phyloP scores from a whole-genome alignment of 1,284 basidiomycete genomes.

The Puccinia coronata region DNA sequence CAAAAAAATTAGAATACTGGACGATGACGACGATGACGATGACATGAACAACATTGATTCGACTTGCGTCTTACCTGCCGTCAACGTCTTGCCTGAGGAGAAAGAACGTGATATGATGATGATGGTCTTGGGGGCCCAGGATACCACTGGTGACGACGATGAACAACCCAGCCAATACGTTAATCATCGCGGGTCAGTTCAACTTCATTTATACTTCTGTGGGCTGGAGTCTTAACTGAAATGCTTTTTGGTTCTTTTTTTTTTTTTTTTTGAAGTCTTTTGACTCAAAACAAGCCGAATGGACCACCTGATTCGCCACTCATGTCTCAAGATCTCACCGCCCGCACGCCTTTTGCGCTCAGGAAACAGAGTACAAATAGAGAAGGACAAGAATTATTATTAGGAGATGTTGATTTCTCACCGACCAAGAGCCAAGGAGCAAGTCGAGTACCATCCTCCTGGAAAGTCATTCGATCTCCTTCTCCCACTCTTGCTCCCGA shows the following conservation, averaged over 20 bases:
- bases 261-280: conserved; percentile 14
- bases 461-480: conserved; percentile 3
- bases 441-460: background rate
- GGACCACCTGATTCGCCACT: conserved; percentile 47
- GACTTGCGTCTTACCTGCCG: conserved; percentile 44
- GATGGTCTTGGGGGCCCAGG: conserved; percentile 45
- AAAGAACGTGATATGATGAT: conserved; percentile 48
- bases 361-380: conserved; percentile 12
- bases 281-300: conserved; percentile 48
- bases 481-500: background rate
- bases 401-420: background rate
- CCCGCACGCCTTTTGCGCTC: conserved; percentile 45
- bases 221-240: background rate
- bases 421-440: conserved; percentile 16
- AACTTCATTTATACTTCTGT: background rate
- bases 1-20: background rate
- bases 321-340: conserved; percentile 40
- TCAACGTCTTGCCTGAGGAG: conserved; percentile 49
- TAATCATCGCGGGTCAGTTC: conserved; percentile 48
- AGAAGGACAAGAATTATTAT: background rate
- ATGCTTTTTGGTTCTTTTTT: background rate
- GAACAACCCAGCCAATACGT: conserved; percentile 40
- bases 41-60: conserved; percentile 1
- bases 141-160: conserved; percentile 26
- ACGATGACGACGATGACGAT: conserved; percentile 20